Base-by-base conservation (phyloP, 208 protist genomes). In the Trichomonas vaginalis region DNA sequence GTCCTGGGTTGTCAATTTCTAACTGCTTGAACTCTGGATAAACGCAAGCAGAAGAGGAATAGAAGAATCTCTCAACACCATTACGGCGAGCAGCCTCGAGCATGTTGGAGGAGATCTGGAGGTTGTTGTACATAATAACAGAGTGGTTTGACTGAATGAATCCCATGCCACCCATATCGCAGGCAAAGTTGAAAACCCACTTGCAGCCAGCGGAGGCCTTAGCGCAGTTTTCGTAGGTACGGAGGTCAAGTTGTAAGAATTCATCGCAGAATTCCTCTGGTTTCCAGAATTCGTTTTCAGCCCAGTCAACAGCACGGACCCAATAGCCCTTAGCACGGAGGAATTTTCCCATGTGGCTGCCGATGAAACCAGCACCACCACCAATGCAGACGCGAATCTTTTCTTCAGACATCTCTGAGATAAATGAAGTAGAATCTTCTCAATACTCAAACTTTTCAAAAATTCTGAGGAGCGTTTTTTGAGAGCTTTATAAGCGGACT, bases 91-190 rank as follows among this genome's bases (percentile, higher is more conserved):
- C 96, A 49, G 97, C 97, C 95, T 98, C 97, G 35, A 96, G 96
- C 97, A 98, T 97, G 96, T 98, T 98, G 96, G 97, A 97, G 79
- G 83, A 96, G 56, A 98, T 98, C 98, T 98, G 98, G 35, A 97
- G 97, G 96, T 98, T 98, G 97, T 98, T 98, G 97, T 98, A 98
- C 35, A 98, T 96, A 95, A 98, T 97, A 49, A 97, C 96, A 2
- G 97, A 97, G 62, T 98, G 97, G 96, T 98, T 98, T 35, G 96
- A 97, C 95, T 98, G 97, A 49, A 98, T 98, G 96, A 98, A 98
- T 61, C 98, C 97, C 98, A 98, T 98, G 23, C 97, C 97, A 80
- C 97, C 97, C 98, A 98, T 98, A 96, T 98, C 98, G 0, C 98
- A 97, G 1, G 97, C 97, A 32, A 98, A 96, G 95, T 98, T 98